Percentiles rank a stretch among this genome's conserved stretches.
Evolutionary conservation across 306 rosid genomes (phyloP).

Genomic region (Pachyrhizus erosus): DNA sequence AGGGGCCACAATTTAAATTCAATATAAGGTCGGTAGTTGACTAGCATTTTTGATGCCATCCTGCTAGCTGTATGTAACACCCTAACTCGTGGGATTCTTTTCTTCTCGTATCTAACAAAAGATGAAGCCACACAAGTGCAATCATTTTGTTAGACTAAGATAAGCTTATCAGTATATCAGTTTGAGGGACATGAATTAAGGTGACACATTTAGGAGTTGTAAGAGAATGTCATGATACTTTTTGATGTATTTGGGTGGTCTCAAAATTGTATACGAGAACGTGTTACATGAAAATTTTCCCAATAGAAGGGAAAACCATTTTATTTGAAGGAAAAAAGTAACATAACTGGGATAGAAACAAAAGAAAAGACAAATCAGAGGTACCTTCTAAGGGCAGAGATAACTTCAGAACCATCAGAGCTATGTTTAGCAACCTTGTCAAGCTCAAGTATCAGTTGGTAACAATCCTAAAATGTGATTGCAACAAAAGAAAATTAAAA

Average conservation of each 20-base stretch:
- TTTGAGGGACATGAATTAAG: conserved; percentile 3
- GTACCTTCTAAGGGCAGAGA: conserved; percentile 60
- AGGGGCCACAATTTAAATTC: conserved; percentile 44
- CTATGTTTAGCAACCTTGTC: conserved; percentile 40
- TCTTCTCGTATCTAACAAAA: conserved; percentile 53
- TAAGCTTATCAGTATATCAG: not conserved
- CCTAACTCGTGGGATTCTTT: conserved; percentile 47
- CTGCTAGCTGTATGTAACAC: conserved; percentile 52
- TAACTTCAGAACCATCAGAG: conserved; percentile 29
- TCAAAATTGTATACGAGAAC: not conserved
- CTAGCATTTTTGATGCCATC: conserved; percentile 53
- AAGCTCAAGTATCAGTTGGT: conserved; percentile 57
- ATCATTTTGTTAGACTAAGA: not conserved
- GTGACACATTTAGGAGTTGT: not conserved
- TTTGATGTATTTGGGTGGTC: not conserved
- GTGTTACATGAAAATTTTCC: not conserved
- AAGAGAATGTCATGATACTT: not conserved
- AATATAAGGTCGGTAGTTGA: conserved; percentile 47
- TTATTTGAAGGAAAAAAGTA: not conserved
- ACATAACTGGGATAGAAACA: not conserved
- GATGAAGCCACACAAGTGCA: conserved; percentile 14
- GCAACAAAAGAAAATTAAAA: conserved; percentile 22
- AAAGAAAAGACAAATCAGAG: not conserved
- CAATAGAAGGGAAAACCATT: not conserved
- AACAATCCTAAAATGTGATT: conserved; percentile 49